Percentiles rank a stretch among this genome's conserved stretches.
These are phyloP conservation scores for Dictyophora rubrovolvata DNA, from an alignment of 768 basidiomycete species.

Conservation along the genomic window DNA sequence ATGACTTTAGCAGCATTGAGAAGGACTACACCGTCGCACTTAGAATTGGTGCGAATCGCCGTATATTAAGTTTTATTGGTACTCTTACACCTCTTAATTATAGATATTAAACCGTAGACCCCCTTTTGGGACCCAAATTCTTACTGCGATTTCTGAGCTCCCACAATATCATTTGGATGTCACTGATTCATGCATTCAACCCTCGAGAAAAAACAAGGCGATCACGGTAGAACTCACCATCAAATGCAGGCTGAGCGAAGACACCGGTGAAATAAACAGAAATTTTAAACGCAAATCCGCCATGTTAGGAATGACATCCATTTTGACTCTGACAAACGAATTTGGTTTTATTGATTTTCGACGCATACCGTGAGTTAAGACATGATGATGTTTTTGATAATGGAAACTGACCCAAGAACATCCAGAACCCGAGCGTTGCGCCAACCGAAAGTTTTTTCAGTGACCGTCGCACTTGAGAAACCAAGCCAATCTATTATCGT, in stretches of 20 bases:
- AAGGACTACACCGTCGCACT: conserved; percentile 43
- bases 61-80: neutral
- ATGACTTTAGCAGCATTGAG: conserved; percentile 47
- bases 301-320: conserved; percentile 50
- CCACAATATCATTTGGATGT: conserved; percentile 54
- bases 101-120: conserved; percentile 66
- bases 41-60: conserved; percentile 45
- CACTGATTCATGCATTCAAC: conserved; percentile 32
- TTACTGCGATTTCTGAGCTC: conserved; percentile 49
- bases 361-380: conserved; percentile 51
- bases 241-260: conserved; percentile 40
- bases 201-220: conserved; percentile 37
- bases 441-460: conserved; percentile 46
- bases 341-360: conserved; percentile 69
- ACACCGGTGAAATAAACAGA: conserved; percentile 24
- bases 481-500: conserved; percentile 64
- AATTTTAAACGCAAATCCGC: conserved; percentile 36
- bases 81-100: conserved; percentile 6
- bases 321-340: conserved; percentile 73
- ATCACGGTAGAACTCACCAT: conserved; percentile 49
- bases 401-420: neutral
- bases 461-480: conserved; percentile 53
- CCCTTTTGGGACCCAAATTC: conserved; percentile 64
- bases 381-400: neutral
- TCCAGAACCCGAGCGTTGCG: conserved; percentile 59